phyloP scores from a whole-genome alignment of 257 asterid genomes.

The Plantago ovata region DNA sequence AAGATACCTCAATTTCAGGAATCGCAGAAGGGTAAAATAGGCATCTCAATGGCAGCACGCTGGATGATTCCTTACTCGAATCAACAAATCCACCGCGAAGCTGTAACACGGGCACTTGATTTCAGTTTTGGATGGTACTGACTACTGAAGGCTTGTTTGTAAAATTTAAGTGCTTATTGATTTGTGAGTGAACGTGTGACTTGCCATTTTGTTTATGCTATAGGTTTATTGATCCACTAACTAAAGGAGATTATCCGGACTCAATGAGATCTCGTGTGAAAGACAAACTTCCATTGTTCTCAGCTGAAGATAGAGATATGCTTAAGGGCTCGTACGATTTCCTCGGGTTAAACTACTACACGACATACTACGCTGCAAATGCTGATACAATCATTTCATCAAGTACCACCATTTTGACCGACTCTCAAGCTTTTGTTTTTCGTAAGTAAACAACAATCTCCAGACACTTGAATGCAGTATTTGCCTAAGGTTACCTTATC shows the following conservation, averaged over 20 bases:
- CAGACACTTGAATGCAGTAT: too few species aligned
- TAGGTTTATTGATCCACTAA: slow-evolving; percentile 22
- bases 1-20: background rate
- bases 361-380: slow-evolving; percentile 18
- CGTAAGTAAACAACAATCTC: slow-evolving; percentile 3
- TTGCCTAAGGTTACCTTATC: too few species aligned
- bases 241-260: slow-evolving; percentile 19
- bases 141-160: background rate
- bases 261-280: slow-evolving; percentile 19
- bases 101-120: slow-evolving; percentile 15
- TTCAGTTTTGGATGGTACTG: slow-evolving; percentile 27
- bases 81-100: slow-evolving; percentile 6
- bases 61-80: slow-evolving; percentile 21
- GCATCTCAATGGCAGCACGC: slow-evolving; percentile 17
- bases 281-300: slow-evolving; percentile 14
- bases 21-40: slow-evolving; percentile 20
- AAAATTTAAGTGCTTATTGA: background rate
- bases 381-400: slow-evolving; percentile 8
- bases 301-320: slow-evolving; percentile 17
- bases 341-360: slow-evolving; percentile 19
- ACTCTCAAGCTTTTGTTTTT: slow-evolving; percentile 15
- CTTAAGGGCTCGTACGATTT: slow-evolving; percentile 25
- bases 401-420: slow-evolving; percentile 3
- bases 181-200: background rate
- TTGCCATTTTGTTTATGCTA: background rate